Evolutionary conservation across 805 yeast species (phyloP), one percentile per base, ranked within the genome.

Genomic region (Saccharomycopsis olivae): DNA sequence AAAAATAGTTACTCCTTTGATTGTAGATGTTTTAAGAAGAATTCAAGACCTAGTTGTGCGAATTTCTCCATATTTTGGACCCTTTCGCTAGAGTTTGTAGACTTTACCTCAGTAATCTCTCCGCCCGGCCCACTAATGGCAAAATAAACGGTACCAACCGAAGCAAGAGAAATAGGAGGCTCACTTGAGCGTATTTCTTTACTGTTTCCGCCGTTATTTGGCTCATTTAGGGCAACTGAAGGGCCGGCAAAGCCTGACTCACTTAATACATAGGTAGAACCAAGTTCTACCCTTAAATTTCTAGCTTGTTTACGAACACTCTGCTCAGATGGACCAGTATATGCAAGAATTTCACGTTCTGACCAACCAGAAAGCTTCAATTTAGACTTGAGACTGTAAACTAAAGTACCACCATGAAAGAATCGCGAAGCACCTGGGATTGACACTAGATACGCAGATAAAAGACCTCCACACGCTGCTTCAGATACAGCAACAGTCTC

Each of bases 191-290:
- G 25, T 8, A 23, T 23, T 8, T 23, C 10, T 35, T 28, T 11
- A 14, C 16, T 6, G 13, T 29, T 16, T 21, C 11, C 17, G 9
- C 27, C 19, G 9, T 9, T 23, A 10, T 1, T 27, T 6, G 2
- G 20, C 5, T 27, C 28, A 57, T 60, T 6, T 65, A 62, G 50
- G 17, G 46, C 50, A 13, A 55, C 52, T 2, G 53, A 47, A 2
- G 94, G 92, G 1, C 94, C 94, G 0, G 95, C 94, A 65, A 81
- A 79, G 1, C 95, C 95, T 1, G 92, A 78, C 56, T 85, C 95
- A 1, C 88, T 78, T 15, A 85, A 64, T 3, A 84, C 86, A 58
- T 76, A 85, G 0, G 88, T 81, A 2, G 87, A 76, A 0, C 94
- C 94, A 48, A 84, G 67, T 54, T 85, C 95, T 45, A 84, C 72